These are phyloP conservation scores for Tardiomyces depauwii DNA, from an alignment of 1,139 yeast genomes.

Conservation along the genomic window DNA sequence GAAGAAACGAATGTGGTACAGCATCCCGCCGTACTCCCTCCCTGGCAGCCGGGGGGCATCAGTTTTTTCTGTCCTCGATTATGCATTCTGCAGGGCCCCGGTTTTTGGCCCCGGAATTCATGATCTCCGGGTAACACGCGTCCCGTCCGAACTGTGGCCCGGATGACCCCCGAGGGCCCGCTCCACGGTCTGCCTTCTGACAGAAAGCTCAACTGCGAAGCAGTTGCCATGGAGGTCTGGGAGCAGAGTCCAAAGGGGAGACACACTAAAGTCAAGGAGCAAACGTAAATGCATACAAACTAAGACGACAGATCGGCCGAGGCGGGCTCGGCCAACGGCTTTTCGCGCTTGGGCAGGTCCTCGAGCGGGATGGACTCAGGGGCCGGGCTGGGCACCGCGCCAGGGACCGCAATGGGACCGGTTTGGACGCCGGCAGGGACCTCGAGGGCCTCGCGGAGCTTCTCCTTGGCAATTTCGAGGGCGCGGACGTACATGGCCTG, in stretches of 20 bases:
- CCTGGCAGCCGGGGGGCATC: too few species aligned
- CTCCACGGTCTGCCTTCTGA: too few species aligned
- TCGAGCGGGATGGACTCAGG: neutral
- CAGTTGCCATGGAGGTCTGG: too few species aligned
- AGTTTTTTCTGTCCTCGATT: too few species aligned
- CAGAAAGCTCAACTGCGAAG: too few species aligned
- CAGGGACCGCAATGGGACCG: neutral
- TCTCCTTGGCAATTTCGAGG: constrained; percentile 44
- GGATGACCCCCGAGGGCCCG: too few species aligned
- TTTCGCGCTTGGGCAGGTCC: neutral
- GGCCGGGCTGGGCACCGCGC: neutral
- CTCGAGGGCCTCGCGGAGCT: constrained; percentile 26
- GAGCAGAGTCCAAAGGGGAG: too few species aligned
- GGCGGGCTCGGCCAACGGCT: neutral
- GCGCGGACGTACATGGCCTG: constrained; percentile 50
- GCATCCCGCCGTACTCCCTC: constrained; percentile 5
- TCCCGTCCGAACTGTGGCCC: too few species aligned
- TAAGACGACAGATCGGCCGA: neutral
- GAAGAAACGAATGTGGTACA: constrained; percentile 18
- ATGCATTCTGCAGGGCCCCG: too few species aligned
- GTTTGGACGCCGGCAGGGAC: neutral
- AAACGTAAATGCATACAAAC: neutral
- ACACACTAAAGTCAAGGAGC: too few species aligned
- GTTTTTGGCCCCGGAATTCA: too few species aligned
- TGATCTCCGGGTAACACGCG: too few species aligned